Base-by-base conservation (phyloP, 768 basidiomycete species). In the Pleurotus djamor region DNA sequence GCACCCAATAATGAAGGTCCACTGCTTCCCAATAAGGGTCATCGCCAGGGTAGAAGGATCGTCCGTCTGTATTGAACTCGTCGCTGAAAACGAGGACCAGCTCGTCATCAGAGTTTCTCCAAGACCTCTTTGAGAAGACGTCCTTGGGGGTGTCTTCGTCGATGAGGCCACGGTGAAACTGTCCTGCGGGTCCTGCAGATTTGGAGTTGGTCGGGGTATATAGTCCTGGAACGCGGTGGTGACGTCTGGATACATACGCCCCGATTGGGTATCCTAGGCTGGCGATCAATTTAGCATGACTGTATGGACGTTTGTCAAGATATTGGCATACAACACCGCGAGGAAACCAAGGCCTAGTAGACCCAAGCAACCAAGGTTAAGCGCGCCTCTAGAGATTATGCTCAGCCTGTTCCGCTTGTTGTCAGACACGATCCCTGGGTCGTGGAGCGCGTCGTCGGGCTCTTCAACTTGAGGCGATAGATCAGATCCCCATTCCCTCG, bases 1-100 rank as follows among this genome's bases (percentile, higher is more conserved):
- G 32, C 58, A 86, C 85, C 89, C 91, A 92, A 66, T 92, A 92
- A 69, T 92, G 86, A 36, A 92, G 76, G 71, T 92, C 79, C 17
- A 74, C 86, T 38, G 91, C 89, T 67, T 91, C 88, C 89, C 89
- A 91, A 65, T 89, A 93, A 3, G 92, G 92, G 69, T 94, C 92
- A 63, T 93, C 91, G 4, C 89, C 89, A 44, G 87, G 83, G 74
- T 89, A 92, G 66, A 93, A 93, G 4, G 87, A 80, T 61, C 92
- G 77, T 4, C 90, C 89, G 17, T 87, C 85, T 28, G 74, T 75
- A 67, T 93, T 87, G 68, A 94, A 93, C 68, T 94, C 92, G 71
- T 94, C 92, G 4, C 85, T 87, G 69, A 91, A 93, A 8, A 91
- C 87, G 28, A 93, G 76, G 48, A 77, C 68, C 77, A 80, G 75